phyloP scores from a whole-genome alignment of 805 yeast genomes.

The Teunomyces stri region DNA sequence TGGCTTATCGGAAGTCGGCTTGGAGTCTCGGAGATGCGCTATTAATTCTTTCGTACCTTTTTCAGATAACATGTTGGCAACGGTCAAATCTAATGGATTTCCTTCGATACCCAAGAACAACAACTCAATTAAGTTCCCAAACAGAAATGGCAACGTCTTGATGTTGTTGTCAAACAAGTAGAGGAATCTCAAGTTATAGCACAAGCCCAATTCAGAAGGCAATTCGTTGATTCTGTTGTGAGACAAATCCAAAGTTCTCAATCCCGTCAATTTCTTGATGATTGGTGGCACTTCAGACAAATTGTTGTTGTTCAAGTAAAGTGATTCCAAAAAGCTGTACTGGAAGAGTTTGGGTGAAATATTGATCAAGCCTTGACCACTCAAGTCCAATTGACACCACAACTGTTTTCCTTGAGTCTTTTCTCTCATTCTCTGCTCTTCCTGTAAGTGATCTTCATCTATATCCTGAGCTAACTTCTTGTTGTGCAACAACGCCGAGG shows the following conservation, averaged over 20 bases:
- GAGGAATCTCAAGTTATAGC: slow-evolving; percentile 75
- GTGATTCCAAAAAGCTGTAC: slow-evolving; percentile 79
- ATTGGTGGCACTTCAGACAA: slow-evolving; percentile 64
- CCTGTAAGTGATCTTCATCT: slow-evolving; percentile 51
- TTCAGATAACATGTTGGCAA: slow-evolving; percentile 67
- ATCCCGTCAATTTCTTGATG: slow-evolving; percentile 64
- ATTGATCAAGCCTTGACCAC: slow-evolving; percentile 80
- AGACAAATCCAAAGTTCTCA: slow-evolving; percentile 83
- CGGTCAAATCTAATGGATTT: slow-evolving; percentile 69
- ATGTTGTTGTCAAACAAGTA: slow-evolving; percentile 87
- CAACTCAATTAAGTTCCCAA: slow-evolving; percentile 81
- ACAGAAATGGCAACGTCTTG: slow-evolving; percentile 71
- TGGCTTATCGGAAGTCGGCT: slow-evolving; percentile 64
- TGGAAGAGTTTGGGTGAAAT: slow-evolving; percentile 73
- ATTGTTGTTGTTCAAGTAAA: slow-evolving; percentile 85
- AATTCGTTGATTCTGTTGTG: slow-evolving; percentile 66
- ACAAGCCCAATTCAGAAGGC: slow-evolving; percentile 83
- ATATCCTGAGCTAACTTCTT: slow-evolving; percentile 43
- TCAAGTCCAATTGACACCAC: slow-evolving; percentile 92
- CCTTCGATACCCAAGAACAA: slow-evolving; percentile 93
- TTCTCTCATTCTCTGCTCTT: slow-evolving; percentile 60
- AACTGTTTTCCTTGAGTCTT: slow-evolving; percentile 69
- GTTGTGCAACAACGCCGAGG: slow-evolving; percentile 36
- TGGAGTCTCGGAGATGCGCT: slow-evolving; percentile 75
- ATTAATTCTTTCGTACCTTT: slow-evolving; percentile 85